Percentiles rank a stretch among this genome's conserved stretches.
Conservation (phyloP, 345 rosid species). For the Laguncularia racemosa region DNA sequence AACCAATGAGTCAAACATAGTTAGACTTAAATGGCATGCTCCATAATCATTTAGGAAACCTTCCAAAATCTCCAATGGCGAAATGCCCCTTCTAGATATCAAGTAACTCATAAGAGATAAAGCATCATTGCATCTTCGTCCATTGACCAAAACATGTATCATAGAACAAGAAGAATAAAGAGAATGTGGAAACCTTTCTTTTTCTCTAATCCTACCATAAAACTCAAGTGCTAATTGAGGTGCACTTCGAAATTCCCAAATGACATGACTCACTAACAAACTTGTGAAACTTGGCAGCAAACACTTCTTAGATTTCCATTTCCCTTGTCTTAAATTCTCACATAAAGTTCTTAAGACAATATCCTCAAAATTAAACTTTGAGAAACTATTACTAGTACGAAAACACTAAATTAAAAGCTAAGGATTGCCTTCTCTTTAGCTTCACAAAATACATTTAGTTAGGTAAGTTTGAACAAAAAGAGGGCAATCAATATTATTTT, state of each 20-base stretch:
- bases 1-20: conserved; percentile 60
- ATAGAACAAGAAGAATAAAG: conserved; percentile 39
- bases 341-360: conserved; percentile 45
- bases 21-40: conserved; percentile 26
- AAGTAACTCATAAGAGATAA: conserved; percentile 33
- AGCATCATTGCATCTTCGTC: conserved; percentile 41
- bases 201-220: conserved; percentile 38
- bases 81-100: conserved; percentile 25
- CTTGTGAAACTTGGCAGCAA: conserved; percentile 32
- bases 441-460: too few species aligned
- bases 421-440: too few species aligned
- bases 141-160: conserved; percentile 40
- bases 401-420: conserved; percentile 37
- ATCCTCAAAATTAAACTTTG: conserved; percentile 33
- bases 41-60: conserved; percentile 35
- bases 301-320: conserved; percentile 49
- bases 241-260: conserved; percentile 41
- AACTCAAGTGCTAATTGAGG: conserved; percentile 54
- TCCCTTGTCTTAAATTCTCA: conserved; percentile 45
- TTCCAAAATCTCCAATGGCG: conserved; percentile 39
- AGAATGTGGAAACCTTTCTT: conserved; percentile 15
- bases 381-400: conserved; percentile 32
- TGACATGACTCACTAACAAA: conserved; percentile 33
- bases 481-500: too few species aligned
- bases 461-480: too few species aligned